These are phyloP conservation scores for Ilex asprella DNA, from an alignment of 257 asterid species.

Conservation along the genomic window DNA sequence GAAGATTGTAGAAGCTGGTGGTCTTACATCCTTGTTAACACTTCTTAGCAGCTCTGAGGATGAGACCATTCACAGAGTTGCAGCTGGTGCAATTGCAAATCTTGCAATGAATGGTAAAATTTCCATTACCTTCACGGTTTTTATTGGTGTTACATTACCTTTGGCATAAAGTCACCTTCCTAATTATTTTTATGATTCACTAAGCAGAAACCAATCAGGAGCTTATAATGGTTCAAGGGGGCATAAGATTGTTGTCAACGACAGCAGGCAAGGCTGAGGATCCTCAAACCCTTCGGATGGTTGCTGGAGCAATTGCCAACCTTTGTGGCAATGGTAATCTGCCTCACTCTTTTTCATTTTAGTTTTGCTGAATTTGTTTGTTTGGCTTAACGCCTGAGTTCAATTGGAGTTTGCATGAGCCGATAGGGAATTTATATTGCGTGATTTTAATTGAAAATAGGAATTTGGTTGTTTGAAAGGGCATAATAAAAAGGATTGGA, in stretches of 20 bases:
- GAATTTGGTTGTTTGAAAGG: too few species aligned
- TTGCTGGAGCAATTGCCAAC: conserved; percentile 89
- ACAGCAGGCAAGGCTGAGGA: conserved; percentile 68
- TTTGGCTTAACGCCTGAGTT: not conserved
- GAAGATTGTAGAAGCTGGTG: conserved; percentile 82
- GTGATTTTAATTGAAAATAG: too few species aligned
- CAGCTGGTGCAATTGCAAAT: conserved; percentile 93
- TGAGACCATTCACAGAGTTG: conserved; percentile 76
- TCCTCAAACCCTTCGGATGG: conserved; percentile 92
- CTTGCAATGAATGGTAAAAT: conserved; percentile 81
- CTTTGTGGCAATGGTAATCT: conserved; percentile 79
- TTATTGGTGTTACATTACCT: not conserved
- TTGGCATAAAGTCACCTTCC: conserved; percentile 11
- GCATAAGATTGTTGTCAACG: conserved; percentile 55
- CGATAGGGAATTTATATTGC: too few species aligned
- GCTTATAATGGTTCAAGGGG: conserved; percentile 74
- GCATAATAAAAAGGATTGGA: too few species aligned
- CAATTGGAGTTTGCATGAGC: too few species aligned
- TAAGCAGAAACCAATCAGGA: conserved; percentile 80
- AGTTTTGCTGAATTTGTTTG: not conserved
- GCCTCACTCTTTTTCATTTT: not conserved
- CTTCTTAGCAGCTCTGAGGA: conserved; percentile 60
- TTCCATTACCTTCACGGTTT: conserved; percentile 11
- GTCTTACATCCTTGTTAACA: conserved; percentile 66
- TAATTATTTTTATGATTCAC: not conserved